Conservation (phyloP, 257 asterid species). For the Rehmannia glutinosa region DNA sequence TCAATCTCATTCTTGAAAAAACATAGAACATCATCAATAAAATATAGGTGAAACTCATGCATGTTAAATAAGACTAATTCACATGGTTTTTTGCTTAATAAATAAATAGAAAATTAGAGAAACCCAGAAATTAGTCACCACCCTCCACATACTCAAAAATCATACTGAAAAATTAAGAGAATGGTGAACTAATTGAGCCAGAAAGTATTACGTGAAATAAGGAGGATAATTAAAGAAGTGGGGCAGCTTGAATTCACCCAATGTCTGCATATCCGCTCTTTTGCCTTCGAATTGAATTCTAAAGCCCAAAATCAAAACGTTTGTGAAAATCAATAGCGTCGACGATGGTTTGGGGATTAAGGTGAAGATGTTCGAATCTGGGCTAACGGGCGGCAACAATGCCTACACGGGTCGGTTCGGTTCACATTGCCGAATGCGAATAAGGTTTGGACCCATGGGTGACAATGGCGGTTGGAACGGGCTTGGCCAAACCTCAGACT, state of each 20-base stretch:
- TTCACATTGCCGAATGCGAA: too few relatives aligned
- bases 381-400: too few relatives aligned
- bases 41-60: neutral
- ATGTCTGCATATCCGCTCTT: slow-evolving; percentile 45
- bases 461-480: too few relatives aligned
- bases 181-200: slow-evolving; percentile 1
- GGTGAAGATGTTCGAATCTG: neutral
- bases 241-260: slow-evolving; percentile 72
- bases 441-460: too few relatives aligned
- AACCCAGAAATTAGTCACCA: neutral
- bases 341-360: neutral
- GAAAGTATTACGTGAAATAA: slow-evolving; percentile 57
- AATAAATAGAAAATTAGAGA: neutral
- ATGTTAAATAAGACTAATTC: neutral
- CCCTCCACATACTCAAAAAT: neutral
- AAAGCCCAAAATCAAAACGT: neutral
- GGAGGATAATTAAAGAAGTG: slow-evolving; percentile 72
- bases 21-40: neutral
- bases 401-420: too few relatives aligned
- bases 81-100: neutral
- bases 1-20: neutral
- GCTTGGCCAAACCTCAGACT: too few relatives aligned
- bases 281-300: neutral
- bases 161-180: neutral
- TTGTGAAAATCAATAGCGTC: neutral